Evolutionary conservation across 1,284 basidiomycete genomes (phyloP).

Genomic region (Heimioporus punctisporus): DNA sequence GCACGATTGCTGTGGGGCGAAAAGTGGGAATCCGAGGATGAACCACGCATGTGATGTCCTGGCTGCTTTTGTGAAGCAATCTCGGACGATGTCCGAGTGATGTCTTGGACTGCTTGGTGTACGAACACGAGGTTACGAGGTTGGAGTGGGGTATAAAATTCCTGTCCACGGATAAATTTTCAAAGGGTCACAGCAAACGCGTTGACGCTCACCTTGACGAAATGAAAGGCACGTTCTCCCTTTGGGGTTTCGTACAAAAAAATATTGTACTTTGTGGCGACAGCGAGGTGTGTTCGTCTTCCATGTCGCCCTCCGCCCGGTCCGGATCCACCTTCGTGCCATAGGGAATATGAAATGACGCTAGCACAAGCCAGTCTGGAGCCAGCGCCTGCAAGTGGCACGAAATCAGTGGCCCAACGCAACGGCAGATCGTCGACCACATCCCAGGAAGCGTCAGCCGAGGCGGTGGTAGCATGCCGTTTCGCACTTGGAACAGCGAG

Average conservation of each 20-base stretch:
- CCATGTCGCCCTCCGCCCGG: conserved; percentile 40
- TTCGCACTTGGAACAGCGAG: conserved; percentile 28
- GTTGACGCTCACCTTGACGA: conserved; percentile 59
- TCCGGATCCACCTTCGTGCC: conserved; percentile 49
- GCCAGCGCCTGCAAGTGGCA: conserved; percentile 65
- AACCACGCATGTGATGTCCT: conserved; percentile 24
- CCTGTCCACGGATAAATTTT: conserved; percentile 42
- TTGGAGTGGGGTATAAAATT: conserved; percentile 76
- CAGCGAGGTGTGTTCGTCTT: conserved; percentile 68
- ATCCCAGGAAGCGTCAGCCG: conserved; percentile 67
- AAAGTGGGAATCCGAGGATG: conserved; percentile 24
- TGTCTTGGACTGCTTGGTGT: conserved; percentile 63
- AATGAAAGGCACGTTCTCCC: conserved; percentile 79
- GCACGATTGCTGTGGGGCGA: conserved; percentile 18
- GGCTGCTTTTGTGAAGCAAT: conserved; percentile 28
- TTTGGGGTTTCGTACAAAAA: conserved; percentile 78
- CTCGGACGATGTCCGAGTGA: conserved; percentile 49
- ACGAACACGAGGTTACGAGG: conserved; percentile 69
- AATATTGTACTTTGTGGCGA: conserved; percentile 74
- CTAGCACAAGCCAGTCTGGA: conserved; percentile 63
- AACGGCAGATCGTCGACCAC: conserved; percentile 74
- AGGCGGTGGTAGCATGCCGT: conserved; percentile 31
- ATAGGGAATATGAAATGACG: conserved; percentile 68
- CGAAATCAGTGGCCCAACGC: conserved; percentile 82
- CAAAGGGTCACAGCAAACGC: not conserved